These are phyloP conservation scores for Strobilomyces echinocephalus DNA, from an alignment of 768 basidiomycete genomes.

Conservation along the genomic window DNA sequence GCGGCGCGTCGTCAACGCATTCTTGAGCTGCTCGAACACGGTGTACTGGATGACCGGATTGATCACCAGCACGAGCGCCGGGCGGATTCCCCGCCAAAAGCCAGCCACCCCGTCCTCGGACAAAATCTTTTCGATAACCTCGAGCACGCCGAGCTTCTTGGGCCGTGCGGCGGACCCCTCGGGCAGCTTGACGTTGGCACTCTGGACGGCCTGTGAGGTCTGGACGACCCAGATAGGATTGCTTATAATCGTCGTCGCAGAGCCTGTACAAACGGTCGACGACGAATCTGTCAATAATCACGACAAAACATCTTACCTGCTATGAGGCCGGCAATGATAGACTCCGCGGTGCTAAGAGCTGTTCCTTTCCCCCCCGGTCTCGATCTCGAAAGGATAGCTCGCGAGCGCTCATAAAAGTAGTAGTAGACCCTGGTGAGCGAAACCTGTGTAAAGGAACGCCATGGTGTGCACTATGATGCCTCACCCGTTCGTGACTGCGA, in stretches of 20 bases:
- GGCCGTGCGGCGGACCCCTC: constrained; percentile 37
- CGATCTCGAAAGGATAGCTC: constrained; percentile 51
- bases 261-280: constrained; percentile 45
- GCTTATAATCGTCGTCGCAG: constrained; percentile 80
- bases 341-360: constrained; percentile 78
- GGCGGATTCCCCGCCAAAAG: constrained; percentile 90
- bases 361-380: constrained; percentile 47
- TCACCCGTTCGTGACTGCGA: constrained; percentile 90
- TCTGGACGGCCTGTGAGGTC: constrained; percentile 77
- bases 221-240: constrained; percentile 99
- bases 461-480: constrained; percentile 20
- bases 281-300: background rate
- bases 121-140: constrained; percentile 66
- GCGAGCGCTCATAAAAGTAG: constrained; percentile 79
- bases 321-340: constrained; percentile 81
- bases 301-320: constrained; percentile 51
- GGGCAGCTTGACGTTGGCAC: constrained; percentile 34
- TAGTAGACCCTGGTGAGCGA: constrained; percentile 70
- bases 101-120: constrained; percentile 69
- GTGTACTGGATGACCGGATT: constrained; percentile 97
- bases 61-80: constrained; percentile 87
- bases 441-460: background rate
- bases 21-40: constrained; percentile 92
- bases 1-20: constrained; percentile 62
- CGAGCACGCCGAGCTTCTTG: constrained; percentile 58